These are phyloP conservation scores for Hippophae gyantsensis DNA, from an alignment of 306 rosid genomes.

Conservation along the genomic window DNA sequence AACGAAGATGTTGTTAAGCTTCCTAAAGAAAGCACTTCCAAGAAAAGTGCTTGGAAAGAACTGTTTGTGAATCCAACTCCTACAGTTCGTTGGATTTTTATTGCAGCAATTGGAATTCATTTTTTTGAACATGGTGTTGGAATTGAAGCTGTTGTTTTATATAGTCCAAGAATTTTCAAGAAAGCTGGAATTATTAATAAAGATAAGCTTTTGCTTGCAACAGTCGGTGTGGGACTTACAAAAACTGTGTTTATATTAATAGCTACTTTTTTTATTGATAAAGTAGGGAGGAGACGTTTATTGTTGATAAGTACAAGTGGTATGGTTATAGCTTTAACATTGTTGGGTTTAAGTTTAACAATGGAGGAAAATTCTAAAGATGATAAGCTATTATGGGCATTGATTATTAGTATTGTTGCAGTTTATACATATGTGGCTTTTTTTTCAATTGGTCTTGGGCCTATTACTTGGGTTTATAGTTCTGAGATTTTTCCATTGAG, in stretches of 20 bases:
- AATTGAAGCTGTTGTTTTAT: conserved; percentile 69
- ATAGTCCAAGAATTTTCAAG: conserved; percentile 68
- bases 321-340: conserved; percentile 29
- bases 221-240: conserved; percentile 56
- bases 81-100: conserved; percentile 51
- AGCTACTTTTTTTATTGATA: conserved; percentile 49
- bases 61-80: conserved; percentile 43
- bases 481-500: conserved; percentile 69
- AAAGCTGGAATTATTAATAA: conserved; percentile 54
- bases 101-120: conserved; percentile 62
- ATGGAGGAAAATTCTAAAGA: conserved; percentile 33
- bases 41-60: conserved; percentile 55
- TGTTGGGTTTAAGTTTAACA: conserved; percentile 49
- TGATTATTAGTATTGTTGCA: conserved; percentile 39
- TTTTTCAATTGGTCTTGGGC: conserved; percentile 64
- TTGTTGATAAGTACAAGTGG: conserved; percentile 48
- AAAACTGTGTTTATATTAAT: conserved; percentile 36
- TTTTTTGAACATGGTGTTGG: conserved; percentile 75
- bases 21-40: conserved; percentile 1
- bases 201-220: conserved; percentile 55
- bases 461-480: conserved; percentile 70
- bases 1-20: conserved; percentile 14
- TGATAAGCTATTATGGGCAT: conserved; percentile 40
- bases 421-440: conserved; percentile 47
- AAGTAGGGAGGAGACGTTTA: conserved; percentile 44